Evolutionary conservation across 2,329 filamentous ascomycete species (phyloP).

Genomic region (Fusarium albosuccineum): DNA sequence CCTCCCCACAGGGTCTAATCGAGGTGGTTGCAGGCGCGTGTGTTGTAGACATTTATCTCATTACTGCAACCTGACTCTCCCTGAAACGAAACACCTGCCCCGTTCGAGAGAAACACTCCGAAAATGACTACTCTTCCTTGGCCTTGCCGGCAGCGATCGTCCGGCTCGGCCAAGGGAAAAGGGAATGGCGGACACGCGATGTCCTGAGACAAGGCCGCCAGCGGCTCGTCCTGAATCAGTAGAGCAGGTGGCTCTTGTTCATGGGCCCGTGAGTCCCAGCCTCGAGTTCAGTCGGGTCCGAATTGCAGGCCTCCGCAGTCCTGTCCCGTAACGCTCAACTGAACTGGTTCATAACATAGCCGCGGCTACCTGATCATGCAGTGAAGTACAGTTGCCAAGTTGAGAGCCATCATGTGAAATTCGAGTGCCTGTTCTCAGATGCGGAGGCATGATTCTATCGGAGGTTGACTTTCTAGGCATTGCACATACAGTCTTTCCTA

Average conservation of each 20-base stretch:
- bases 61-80: constrained; percentile 28
- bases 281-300: constrained; percentile 2
- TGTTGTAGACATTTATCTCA: constrained; percentile 10
- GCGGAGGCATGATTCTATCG: not conserved
- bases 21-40: constrained; percentile 9
- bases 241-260: constrained; percentile 7
- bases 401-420: too few relatives aligned
- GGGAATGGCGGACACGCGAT: constrained; percentile 19
- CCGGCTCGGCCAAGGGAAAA: constrained; percentile 7
- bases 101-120: constrained; percentile 35
- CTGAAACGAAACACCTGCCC: constrained; percentile 41
- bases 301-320: not conserved
- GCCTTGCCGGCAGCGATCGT: constrained; percentile 21
- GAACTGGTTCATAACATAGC: not conserved
- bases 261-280: constrained; percentile 4
- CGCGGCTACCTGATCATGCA: too few relatives aligned
- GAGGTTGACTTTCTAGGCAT: not conserved
- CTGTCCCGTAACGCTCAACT: not conserved
- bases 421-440: not conserved
- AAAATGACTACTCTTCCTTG: constrained; percentile 11
- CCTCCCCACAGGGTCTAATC: constrained; percentile 18
- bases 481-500: not conserved
- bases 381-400: too few relatives aligned
- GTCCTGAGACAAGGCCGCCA: constrained; percentile 40
- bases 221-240: constrained; percentile 31